A percentile compares a stretch with the other conserved stretches of the same genome.
phyloP scores from a whole-genome alignment of 2,329 filamentous ascomycete species.

The Metarhizium humberi region DNA sequence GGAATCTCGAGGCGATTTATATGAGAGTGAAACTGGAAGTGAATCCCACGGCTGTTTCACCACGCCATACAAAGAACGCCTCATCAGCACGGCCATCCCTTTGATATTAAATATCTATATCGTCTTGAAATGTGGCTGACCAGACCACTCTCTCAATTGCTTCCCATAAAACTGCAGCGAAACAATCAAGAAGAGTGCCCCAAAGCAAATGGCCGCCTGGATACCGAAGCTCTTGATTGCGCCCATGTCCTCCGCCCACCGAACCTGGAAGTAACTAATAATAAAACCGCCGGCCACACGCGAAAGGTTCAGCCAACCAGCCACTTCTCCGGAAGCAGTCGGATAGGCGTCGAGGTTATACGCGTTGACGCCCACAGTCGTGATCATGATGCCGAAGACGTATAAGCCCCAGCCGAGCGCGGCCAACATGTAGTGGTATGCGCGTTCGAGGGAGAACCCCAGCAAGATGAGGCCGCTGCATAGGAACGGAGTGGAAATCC shows the following conservation, averaged over 20 bases:
- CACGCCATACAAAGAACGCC: background rate
- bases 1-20: no score
- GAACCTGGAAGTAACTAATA: slow-evolving; percentile 37
- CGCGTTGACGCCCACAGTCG: slow-evolving; percentile 34
- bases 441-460: slow-evolving; percentile 39
- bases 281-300: slow-evolving; percentile 33
- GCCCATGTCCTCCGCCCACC: slow-evolving; percentile 30
- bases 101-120: background rate
- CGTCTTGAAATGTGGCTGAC: background rate
- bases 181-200: background rate
- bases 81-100: background rate
- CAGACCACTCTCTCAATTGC: background rate
- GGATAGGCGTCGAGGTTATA: slow-evolving; percentile 39
- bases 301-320: slow-evolving; percentile 14
- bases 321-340: background rate
- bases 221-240: slow-evolving; percentile 28
- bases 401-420: slow-evolving; percentile 23
- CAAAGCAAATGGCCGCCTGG: slow-evolving; percentile 18
- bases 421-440: slow-evolving; percentile 40
- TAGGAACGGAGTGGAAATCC: slow-evolving; percentile 38
- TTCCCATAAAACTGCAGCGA: background rate
- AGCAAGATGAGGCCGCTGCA: slow-evolving; percentile 39
- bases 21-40: no score
- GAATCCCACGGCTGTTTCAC: no score
- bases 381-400: slow-evolving; percentile 41